Evolutionary conservation across 805 yeast species (phyloP).

Genomic region (Clavispora santaluciae): DNA sequence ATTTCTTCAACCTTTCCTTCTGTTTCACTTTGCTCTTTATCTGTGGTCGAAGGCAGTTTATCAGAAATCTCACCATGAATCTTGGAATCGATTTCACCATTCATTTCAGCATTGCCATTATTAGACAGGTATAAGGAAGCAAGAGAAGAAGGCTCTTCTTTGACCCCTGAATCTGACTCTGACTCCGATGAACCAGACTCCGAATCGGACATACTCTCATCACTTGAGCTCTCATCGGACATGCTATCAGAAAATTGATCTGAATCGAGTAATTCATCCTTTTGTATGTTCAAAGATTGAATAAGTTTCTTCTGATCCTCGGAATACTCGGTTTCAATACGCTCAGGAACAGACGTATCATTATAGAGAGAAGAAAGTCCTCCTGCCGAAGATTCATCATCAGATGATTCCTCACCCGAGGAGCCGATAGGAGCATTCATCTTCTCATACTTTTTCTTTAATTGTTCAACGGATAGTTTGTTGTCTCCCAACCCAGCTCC

Average conservation of each 20-base stretch:
- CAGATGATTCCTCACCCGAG: conserved; percentile 1
- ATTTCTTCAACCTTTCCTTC: conserved; percentile 27
- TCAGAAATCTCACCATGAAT: neutral
- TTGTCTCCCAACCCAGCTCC: conserved; percentile 38
- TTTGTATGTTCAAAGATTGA: conserved; percentile 10
- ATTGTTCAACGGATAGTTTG: conserved; percentile 50
- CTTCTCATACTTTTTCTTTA: conserved; percentile 51
- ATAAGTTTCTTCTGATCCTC: conserved; percentile 32
- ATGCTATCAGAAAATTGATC: conserved; percentile 17
- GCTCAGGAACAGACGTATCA: conserved; percentile 3
- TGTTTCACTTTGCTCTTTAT: conserved; percentile 5
- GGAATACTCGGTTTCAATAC: conserved; percentile 21
- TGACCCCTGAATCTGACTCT: neutral
- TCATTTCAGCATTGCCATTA: conserved; percentile 3
- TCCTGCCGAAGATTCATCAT: conserved; percentile 6
- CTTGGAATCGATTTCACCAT: conserved; percentile 10
- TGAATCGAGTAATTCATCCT: conserved; percentile 15
- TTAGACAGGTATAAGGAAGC: conserved; percentile 3
- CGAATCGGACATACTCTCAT: conserved; percentile 4
- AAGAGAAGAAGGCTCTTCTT: neutral
- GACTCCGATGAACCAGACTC: neutral
- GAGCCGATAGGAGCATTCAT: conserved; percentile 24
- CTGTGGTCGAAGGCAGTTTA: conserved; percentile 1
- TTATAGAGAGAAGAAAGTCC: conserved; percentile 34
- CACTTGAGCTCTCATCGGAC: conserved; percentile 13